A percentile compares a stretch with the other conserved stretches of the same genome.
Evolutionary conservation across 306 rosid genomes (phyloP).

Genomic region (Bauhinia variegata): DNA sequence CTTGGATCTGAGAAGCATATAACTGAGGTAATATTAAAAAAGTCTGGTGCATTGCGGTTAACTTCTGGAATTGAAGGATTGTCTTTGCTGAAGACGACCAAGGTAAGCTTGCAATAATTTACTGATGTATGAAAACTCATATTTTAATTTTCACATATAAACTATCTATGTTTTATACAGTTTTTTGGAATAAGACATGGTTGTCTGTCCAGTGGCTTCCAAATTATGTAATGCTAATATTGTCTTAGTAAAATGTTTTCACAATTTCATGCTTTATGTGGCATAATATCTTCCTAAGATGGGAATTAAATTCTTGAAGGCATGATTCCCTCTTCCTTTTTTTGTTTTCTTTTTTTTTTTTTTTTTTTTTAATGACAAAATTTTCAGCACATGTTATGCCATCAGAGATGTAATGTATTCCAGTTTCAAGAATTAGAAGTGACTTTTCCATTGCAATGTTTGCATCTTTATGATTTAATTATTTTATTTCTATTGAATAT

Average conservation of each 20-base stretch:
- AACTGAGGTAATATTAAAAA: constrained; percentile 63
- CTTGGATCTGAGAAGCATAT: constrained; percentile 94
- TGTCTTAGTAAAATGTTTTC: neutral
- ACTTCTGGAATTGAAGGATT: constrained; percentile 87
- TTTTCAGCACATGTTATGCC: neutral
- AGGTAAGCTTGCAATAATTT: constrained; percentile 48
- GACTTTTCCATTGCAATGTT: too few relatives aligned
- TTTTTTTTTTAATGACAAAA: neutral
- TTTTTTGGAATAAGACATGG: neutral
- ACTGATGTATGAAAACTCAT: neutral
- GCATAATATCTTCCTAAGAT: too few relatives aligned
- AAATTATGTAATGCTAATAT: too few relatives aligned
- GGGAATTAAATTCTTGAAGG: too few relatives aligned
- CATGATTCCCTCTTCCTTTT: too few relatives aligned
- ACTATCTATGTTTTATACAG: neutral
- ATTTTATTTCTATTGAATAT: too few relatives aligned
- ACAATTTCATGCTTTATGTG: neutral
- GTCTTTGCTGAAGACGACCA: constrained; percentile 83
- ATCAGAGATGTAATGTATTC: neutral
- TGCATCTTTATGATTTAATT: too few relatives aligned
- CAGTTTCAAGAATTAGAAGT: too few relatives aligned
- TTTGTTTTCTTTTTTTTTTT: too few relatives aligned
- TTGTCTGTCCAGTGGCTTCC: neutral
- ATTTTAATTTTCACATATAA: constrained; percentile 8
- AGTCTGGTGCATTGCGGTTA: constrained; percentile 67